Percentiles rank a stretch among this genome's conserved stretches.
These are phyloP conservation scores for Limnomonas spitsbergensis DNA, from an alignment of 139 green algal genomes.

Conservation along the genomic window DNA sequence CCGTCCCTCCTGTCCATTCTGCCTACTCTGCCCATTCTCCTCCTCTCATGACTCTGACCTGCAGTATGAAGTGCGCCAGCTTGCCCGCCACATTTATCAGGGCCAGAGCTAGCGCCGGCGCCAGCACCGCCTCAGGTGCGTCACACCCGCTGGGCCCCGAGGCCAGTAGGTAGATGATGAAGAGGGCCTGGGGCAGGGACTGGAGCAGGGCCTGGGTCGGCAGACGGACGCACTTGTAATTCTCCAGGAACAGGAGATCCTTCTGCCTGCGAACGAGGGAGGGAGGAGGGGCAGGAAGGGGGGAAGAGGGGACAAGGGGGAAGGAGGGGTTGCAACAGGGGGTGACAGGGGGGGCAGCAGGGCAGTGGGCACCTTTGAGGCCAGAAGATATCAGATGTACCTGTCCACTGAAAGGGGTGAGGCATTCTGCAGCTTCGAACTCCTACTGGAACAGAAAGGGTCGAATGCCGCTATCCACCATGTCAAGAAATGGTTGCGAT, in stretches of 20 bases:
- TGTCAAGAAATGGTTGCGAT: too few species aligned
- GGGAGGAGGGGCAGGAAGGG: not conserved
- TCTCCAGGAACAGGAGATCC: constrained; percentile 3
- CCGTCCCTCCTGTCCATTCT: too few species aligned
- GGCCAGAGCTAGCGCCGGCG: not conserved
- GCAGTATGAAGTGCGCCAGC: not conserved
- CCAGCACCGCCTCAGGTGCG: not conserved
- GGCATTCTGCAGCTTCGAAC: not conserved
- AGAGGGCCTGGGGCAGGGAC: not conserved
- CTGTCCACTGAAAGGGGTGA: not conserved
- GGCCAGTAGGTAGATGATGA: not conserved
- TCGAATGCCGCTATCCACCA: not conserved
- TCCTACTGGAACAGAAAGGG: too few species aligned
- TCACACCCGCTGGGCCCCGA: not conserved
- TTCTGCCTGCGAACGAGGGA: not conserved
- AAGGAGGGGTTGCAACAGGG: too few species aligned
- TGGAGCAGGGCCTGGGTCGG: constrained; percentile 1
- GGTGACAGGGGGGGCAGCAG: not conserved
- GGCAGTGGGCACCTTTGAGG: not conserved
- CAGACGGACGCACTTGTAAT: not conserved
- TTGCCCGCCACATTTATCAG: not conserved
- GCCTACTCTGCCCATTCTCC: too few species aligned
- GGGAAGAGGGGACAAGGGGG: too few species aligned
- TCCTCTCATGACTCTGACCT: too few species aligned
- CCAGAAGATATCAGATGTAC: not conserved